A percentile compares a stretch with the other conserved stretches of the same genome.
phyloP scores from a whole-genome alignment of 495 filamentous ascomycete species.

The Lepidopterella palustris region DNA sequence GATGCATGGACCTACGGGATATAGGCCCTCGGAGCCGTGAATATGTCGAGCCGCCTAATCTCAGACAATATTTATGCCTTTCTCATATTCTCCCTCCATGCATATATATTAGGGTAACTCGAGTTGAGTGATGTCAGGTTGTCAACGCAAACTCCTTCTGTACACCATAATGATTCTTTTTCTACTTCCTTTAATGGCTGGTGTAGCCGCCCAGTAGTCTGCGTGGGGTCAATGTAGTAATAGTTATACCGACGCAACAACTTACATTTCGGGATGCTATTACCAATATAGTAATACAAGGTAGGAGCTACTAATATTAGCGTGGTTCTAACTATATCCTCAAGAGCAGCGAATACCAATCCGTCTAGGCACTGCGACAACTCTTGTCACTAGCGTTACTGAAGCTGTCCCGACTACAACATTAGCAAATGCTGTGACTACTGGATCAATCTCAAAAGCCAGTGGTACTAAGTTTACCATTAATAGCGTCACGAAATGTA shows the following conservation, averaged over 20 bases:
- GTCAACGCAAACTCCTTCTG: neutral
- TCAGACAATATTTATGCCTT: too few relatives aligned
- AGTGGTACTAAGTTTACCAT: conserved; percentile 48
- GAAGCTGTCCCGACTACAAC: conserved; percentile 3
- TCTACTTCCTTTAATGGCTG: conserved; percentile 2
- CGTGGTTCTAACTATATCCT: neutral
- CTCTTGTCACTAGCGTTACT: neutral
- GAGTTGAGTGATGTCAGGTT: neutral
- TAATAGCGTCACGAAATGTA: conserved; percentile 48
- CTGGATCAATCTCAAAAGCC: conserved; percentile 17
- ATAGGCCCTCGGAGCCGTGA: neutral
- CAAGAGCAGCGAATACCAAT: neutral
- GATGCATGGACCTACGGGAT: neutral
- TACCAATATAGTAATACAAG: conserved; percentile 17
- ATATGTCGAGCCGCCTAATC: neutral
- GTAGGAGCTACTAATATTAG: conserved; percentile 10
- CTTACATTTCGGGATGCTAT: conserved; percentile 20
- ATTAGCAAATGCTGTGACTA: neutral
- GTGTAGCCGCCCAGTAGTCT: conserved; percentile 1
- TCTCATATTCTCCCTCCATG: neutral
- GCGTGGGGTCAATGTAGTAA: conserved; percentile 6
- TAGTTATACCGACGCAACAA: conserved; percentile 3
- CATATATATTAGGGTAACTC: neutral
- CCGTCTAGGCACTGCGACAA: neutral
- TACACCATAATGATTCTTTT: conserved; percentile 3